Percentiles rank a stretch among this genome's conserved stretches.
Conservation (phyloP, 345 rosid species). For the Trapa bicornis region DNA sequence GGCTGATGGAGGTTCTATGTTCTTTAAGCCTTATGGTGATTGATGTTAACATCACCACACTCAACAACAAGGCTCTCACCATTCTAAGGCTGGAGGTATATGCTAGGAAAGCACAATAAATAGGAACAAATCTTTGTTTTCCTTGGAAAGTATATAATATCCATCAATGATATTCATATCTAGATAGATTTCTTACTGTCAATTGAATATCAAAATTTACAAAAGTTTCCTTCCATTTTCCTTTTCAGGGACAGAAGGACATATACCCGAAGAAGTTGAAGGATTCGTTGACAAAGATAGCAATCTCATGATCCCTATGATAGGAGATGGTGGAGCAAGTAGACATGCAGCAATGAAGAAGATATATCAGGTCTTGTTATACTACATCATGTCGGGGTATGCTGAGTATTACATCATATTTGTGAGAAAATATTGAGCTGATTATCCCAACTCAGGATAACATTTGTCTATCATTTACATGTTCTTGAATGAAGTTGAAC, state of each 20-base stretch:
- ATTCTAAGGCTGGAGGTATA: constrained; percentile 59
- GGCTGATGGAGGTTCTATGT: constrained; percentile 42
- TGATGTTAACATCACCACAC: constrained; percentile 60
- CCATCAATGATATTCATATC: background rate
- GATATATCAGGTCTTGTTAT: background rate
- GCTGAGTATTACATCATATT: too few species aligned
- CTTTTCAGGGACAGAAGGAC: constrained; percentile 19
- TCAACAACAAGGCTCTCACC: constrained; percentile 32
- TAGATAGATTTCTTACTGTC: background rate
- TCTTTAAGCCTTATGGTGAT: constrained; percentile 43
- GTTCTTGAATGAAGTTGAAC: too few species aligned
- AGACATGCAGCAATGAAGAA: background rate
- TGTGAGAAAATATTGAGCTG: too few species aligned
- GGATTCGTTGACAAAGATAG: constrained; percentile 24
- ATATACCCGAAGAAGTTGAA: constrained; percentile 22
- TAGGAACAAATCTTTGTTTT: background rate
- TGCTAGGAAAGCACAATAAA: too few species aligned
- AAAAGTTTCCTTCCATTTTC: constrained; percentile 1
- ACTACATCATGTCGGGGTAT: background rate
- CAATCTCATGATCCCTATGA: background rate
- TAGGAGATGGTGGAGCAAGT: background rate
- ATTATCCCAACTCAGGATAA: background rate
- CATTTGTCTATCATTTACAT: background rate
- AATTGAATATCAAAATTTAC: background rate
- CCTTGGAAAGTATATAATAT: background rate